Percentiles rank a stretch among this genome's conserved stretches.
Conservation (phyloP, 306 rosid genomes). For the Sicyos edulis region DNA sequence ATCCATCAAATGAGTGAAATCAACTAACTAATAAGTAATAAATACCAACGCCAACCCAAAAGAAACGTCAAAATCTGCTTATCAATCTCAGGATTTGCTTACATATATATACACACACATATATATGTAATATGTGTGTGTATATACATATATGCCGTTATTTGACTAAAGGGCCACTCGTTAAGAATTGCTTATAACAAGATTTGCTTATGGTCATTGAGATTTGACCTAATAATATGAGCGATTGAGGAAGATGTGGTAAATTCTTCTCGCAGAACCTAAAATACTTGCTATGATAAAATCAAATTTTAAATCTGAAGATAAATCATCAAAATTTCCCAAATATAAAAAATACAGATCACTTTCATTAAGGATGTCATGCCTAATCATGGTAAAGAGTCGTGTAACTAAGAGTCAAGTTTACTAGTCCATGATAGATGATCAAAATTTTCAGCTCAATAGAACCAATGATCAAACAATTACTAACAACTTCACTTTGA, state of each 20-base stretch:
- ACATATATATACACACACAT: neutral
- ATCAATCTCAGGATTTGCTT: neutral
- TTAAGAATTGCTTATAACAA: neutral
- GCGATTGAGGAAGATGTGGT: neutral
- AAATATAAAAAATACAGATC: neutral
- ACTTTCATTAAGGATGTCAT: neutral
- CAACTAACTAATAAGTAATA: neutral
- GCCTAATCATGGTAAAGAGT: neutral
- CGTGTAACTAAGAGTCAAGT: too few relatives aligned
- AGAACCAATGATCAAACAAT: neutral
- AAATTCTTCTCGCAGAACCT: neutral
- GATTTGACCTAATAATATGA: neutral
- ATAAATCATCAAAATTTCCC: neutral
- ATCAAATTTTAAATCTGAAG: constrained; percentile 1
- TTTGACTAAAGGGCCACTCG: neutral
- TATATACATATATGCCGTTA: too few relatives aligned
- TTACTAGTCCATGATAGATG: neutral
- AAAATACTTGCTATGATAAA: neutral
- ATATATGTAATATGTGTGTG: too few relatives aligned
- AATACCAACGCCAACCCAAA: neutral
- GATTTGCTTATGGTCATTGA: neutral
- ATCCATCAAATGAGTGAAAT: neutral
- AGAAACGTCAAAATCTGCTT: neutral
- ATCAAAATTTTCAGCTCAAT: neutral
- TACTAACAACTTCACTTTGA: neutral